Evolutionary conservation across 768 basidiomycete genomes (phyloP).

Genomic region (Phaeotremella skinneri): DNA sequence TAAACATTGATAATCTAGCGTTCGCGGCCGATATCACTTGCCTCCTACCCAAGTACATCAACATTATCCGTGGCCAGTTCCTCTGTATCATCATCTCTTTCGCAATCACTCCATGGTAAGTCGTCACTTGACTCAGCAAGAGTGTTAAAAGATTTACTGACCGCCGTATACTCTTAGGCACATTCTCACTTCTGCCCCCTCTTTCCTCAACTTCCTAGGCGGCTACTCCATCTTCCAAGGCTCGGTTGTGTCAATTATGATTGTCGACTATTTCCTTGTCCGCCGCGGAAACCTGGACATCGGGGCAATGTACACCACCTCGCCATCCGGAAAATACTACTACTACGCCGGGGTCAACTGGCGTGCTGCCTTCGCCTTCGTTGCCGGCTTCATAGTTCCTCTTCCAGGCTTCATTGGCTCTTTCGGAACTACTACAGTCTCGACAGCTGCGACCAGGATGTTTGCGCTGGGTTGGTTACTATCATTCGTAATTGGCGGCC

Average conservation of each 20-base stretch:
- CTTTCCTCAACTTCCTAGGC: slow-evolving; percentile 33
- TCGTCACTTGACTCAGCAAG: neutral
- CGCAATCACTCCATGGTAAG: slow-evolving; percentile 28
- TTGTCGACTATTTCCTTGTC: slow-evolving; percentile 32
- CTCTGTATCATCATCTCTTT: slow-evolving; percentile 27
- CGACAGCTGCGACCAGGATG: slow-evolving; percentile 16
- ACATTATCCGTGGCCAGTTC: slow-evolving; percentile 26
- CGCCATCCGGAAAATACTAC: slow-evolving; percentile 20
- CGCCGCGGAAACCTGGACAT: slow-evolving; percentile 31
- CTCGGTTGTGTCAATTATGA: slow-evolving; percentile 28
- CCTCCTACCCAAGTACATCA: slow-evolving; percentile 32
- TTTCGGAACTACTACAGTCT: slow-evolving; percentile 29
- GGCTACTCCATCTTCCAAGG: slow-evolving; percentile 34
- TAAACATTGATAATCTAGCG: too few species aligned
- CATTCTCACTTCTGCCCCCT: slow-evolving; percentile 23
- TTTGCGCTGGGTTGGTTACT: slow-evolving; percentile 32
- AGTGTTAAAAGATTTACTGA: neutral
- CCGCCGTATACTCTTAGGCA: slow-evolving; percentile 9
- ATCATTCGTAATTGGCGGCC: slow-evolving; percentile 24
- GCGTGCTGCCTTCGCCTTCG: slow-evolving; percentile 19
- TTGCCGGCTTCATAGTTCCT: slow-evolving; percentile 23
- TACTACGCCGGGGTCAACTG: slow-evolving; percentile 26
- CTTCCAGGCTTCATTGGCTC: slow-evolving; percentile 28
- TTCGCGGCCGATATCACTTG: slow-evolving; percentile 32
- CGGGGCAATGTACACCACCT: slow-evolving; percentile 23